Conservation (phyloP, 169 alveolate genomes). For the Perkinsus olseni region DNA sequence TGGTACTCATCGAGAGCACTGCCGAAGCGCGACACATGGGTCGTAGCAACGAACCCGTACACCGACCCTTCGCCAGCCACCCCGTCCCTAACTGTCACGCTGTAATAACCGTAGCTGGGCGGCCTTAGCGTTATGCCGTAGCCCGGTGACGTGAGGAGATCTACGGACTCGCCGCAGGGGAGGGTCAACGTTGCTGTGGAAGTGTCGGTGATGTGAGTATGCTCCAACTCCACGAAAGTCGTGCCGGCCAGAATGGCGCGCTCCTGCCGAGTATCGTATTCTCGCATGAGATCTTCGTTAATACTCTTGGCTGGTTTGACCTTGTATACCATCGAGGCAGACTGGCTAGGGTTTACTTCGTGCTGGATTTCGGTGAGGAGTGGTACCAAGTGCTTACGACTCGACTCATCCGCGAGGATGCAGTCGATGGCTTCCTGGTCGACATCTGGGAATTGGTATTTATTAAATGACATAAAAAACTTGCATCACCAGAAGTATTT, state of each 20-base stretch:
- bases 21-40: background rate
- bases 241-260: background rate
- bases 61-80: background rate
- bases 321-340: background rate
- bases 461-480: background rate
- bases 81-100: background rate
- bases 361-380: background rate
- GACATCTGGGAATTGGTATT: background rate
- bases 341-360: background rate
- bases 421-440: background rate
- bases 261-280: background rate
- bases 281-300: background rate
- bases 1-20: background rate
- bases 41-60: background rate
- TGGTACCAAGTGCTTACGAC: background rate
- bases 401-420: background rate
- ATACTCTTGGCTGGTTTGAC: background rate
- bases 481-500: background rate
- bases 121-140: background rate
- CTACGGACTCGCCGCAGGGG: background rate
- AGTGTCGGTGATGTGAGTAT: background rate
- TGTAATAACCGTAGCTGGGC: background rate
- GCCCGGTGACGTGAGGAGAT: background rate
- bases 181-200: background rate
- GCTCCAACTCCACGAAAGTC: background rate